These are phyloP conservation scores for Cinnamomum micranthum DNA, from an alignment of 164 flowering plant genomes.

Conservation along the genomic window DNA sequence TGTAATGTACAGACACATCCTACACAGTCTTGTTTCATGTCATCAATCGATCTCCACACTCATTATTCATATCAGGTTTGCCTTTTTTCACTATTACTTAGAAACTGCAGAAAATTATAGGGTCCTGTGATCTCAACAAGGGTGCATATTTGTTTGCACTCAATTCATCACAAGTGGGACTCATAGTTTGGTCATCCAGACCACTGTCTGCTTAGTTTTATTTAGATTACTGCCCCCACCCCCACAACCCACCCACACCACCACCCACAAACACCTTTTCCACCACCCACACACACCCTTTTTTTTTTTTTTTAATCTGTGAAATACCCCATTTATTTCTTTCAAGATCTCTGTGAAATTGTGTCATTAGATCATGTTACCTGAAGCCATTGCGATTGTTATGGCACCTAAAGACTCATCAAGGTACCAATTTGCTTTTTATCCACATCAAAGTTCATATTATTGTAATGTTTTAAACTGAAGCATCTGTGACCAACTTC, in stretches of 20 bases:
- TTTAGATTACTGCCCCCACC: too few relatives aligned
- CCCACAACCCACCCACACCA: too few relatives aligned
- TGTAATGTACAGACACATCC: conserved; percentile 83
- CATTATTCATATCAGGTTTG: conserved; percentile 92
- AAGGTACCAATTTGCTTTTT: conserved; percentile 26
- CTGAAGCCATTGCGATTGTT: conserved; percentile 94
- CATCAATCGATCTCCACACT: conserved; percentile 91
- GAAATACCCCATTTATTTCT: neutral
- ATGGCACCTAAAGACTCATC: conserved; percentile 91
- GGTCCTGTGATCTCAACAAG: neutral
- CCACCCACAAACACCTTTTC: too few relatives aligned
- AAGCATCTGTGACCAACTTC: neutral
- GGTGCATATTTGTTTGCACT: neutral
- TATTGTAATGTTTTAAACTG: neutral
- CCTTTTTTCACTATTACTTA: neutral
- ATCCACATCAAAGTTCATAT: neutral
- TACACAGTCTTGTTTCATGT: conserved; percentile 97
- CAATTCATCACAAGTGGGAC: neutral
- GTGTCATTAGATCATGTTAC: conserved; percentile 75
- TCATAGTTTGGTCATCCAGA: neutral
- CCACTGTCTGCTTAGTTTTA: neutral
- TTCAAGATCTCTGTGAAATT: neutral
- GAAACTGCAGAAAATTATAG: neutral
- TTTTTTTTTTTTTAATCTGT: neutral
- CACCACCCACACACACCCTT: too few relatives aligned